These are phyloP conservation scores for Chenopodium berlandieri DNA, from an alignment of 148 eudicot species.

Conservation along the genomic window DNA sequence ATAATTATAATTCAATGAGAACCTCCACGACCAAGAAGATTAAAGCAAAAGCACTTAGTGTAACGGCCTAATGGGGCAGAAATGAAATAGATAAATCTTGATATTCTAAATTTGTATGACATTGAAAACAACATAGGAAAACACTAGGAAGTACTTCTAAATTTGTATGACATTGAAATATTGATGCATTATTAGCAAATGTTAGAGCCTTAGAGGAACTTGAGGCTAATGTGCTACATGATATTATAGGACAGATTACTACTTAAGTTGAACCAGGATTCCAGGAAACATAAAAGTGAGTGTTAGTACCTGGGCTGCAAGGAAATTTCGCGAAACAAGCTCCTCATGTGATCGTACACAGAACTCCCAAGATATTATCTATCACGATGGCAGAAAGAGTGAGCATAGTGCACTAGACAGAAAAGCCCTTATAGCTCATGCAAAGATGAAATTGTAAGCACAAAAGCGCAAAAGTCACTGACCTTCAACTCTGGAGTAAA, in stretches of 20 bases:
- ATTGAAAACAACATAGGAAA: background rate
- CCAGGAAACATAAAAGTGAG: no score
- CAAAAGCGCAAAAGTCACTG: background rate
- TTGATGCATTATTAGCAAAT: no score
- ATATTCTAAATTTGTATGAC: background rate
- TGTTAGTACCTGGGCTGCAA: constrained; percentile 55
- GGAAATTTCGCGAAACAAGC: constrained; percentile 37
- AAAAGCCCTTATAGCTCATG: background rate
- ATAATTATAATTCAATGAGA: no score
- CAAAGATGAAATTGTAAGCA: background rate
- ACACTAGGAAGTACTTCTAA: no score
- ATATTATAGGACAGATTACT: no score
- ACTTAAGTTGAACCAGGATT: no score
- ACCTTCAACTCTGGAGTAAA: constrained; percentile 63
- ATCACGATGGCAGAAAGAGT: background rate
- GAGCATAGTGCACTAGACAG: background rate
- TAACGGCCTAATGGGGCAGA: no score
- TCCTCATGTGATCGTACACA: constrained; percentile 58
- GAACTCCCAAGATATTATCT: constrained; percentile 75
- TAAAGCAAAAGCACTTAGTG: no score
- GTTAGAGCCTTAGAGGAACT: no score
- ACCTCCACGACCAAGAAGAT: background rate
- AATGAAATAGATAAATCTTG: no score
- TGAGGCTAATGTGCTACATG: no score
- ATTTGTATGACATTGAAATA: background rate